phyloP scores from a whole-genome alignment of 2,329 filamentous ascomycete species.

The Mycogone perniciosa region DNA sequence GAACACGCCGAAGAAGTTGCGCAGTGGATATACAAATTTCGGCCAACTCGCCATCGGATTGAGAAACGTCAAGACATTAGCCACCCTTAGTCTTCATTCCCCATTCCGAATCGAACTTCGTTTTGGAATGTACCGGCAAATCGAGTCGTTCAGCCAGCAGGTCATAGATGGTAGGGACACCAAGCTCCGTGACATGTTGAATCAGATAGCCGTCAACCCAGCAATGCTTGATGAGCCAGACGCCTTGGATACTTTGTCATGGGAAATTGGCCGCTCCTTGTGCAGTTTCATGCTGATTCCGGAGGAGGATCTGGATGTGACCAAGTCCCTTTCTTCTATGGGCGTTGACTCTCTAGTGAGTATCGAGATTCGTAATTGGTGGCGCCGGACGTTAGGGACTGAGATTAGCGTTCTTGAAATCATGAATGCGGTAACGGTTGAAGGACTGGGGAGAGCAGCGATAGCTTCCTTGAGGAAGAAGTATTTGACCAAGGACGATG shows the following conservation, averaged over 20 bases:
- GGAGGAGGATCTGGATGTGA: neutral
- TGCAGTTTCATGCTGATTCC: conserved; percentile 3
- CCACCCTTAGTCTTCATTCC: no score
- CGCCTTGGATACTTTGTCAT: neutral
- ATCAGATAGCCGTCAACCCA: neutral
- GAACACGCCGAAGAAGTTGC: no score
- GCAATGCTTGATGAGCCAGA: neutral
- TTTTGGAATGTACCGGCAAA: neutral
- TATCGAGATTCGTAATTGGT: conserved; percentile 21
- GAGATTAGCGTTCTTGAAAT: conserved; percentile 20
- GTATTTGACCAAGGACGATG: neutral
- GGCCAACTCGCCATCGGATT: no score
- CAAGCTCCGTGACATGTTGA: neutral
- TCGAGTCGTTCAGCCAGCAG: neutral
- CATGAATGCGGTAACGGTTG: conserved; percentile 4
- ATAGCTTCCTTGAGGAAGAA: no score
- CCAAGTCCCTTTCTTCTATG: conserved; percentile 1
- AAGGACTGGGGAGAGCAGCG: neutral
- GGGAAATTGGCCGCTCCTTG: conserved; percentile 9
- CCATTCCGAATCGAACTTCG: no score
- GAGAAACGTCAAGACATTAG: no score
- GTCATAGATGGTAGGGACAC: neutral
- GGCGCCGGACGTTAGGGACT: conserved; percentile 14
- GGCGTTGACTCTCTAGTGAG: conserved; percentile 21
- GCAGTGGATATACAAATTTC: no score